Conservation (phyloP, 176 grass and related monocot species). For the Ensete ventricosum region DNA sequence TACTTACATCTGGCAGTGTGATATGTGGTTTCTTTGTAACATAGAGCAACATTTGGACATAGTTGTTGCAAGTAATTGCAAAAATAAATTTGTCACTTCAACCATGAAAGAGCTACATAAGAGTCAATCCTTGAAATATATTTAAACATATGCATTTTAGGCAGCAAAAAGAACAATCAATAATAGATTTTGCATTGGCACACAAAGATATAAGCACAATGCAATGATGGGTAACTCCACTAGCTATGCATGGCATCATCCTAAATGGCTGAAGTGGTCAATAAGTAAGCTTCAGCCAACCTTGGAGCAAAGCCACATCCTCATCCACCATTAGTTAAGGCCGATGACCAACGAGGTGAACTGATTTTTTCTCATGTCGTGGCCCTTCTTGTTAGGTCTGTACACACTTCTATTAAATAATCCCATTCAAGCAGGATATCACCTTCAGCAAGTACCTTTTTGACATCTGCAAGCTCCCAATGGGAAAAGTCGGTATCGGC, state of each 20-base stretch:
- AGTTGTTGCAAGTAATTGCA: background rate
- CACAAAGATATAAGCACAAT: background rate
- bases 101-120: too few species aligned
- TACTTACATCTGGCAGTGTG: too few species aligned
- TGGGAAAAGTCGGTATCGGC: too few species aligned
- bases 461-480: too few species aligned
- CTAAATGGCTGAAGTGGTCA: background rate
- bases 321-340: background rate
- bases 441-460: too few species aligned
- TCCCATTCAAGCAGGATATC: too few species aligned
- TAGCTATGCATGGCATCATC: background rate
- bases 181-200: background rate
- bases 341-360: background rate
- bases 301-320: background rate
- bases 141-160: background rate
- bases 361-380: background rate
- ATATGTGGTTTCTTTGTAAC: too few species aligned
- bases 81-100: background rate
- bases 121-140: background rate
- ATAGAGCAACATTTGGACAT: background rate
- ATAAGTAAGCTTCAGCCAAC: background rate
- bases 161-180: background rate
- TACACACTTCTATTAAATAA: too few species aligned
- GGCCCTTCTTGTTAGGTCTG: background rate
- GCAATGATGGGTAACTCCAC: background rate